A percentile compares a stretch with the other conserved stretches of the same genome.
phyloP scores from a whole-genome alignment of 2,329 filamentous ascomycete genomes.

The Xenoacremonium recifei region DNA sequence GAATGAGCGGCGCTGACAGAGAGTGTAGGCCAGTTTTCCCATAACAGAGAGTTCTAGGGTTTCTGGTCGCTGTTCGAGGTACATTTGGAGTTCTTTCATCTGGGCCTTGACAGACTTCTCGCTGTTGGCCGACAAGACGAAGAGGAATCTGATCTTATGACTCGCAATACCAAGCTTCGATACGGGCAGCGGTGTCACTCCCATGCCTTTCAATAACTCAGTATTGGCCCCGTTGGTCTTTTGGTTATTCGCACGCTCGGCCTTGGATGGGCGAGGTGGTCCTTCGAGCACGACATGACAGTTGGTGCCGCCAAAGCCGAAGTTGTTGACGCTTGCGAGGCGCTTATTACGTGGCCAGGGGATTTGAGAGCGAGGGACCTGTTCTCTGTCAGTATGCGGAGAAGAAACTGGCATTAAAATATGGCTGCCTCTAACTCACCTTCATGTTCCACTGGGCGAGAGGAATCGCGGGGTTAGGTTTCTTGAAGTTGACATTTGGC shows the following conservation, averaged over 20 bases:
- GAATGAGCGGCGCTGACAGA: constrained; percentile 3
- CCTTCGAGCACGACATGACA: background rate
- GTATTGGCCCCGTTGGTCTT: background rate
- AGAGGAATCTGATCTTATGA: background rate
- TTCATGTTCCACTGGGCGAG: background rate
- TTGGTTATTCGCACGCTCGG: background rate
- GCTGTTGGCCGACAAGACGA: background rate
- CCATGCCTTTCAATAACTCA: background rate
- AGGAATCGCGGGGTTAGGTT: background rate
- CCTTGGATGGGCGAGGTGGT: background rate
- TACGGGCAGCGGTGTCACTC: background rate
- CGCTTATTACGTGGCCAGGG: background rate
- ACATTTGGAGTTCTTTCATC: background rate
- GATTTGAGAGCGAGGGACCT: background rate
- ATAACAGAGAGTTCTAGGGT: constrained; percentile 15
- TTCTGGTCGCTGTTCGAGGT: background rate
- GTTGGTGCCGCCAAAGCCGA: constrained; percentile 20
- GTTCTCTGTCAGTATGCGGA: background rate
- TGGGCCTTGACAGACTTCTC: background rate
- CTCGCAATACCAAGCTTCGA: background rate
- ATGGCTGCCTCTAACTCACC: background rate
- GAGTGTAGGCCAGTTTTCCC: constrained; percentile 5
- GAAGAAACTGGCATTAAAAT: background rate
- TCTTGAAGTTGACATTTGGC: constrained; percentile 6
- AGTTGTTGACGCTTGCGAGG: constrained; percentile 26